Percentiles rank a stretch among this genome's conserved stretches.
phyloP scores from a whole-genome alignment of 495 filamentous ascomycete genomes.

The Aspergillus affinis region DNA sequence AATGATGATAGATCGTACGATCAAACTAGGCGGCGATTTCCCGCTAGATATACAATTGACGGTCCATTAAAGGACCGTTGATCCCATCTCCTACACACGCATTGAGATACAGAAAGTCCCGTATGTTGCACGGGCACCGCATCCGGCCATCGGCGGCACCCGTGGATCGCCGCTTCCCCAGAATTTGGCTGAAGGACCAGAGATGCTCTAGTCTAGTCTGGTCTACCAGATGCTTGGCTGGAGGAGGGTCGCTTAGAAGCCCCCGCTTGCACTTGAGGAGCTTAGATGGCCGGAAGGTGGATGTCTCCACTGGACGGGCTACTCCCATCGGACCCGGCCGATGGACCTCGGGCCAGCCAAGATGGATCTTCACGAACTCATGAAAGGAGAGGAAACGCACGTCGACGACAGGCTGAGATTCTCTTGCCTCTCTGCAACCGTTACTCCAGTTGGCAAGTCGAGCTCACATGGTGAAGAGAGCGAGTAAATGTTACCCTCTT shows the following conservation, averaged over 20 bases:
- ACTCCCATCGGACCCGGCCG: slow-evolving; percentile 22
- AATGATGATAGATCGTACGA: neutral
- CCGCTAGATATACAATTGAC: neutral
- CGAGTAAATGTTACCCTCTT: neutral
- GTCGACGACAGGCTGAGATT: neutral
- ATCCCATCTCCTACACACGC: neutral
- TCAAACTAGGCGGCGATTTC: slow-evolving; percentile 11
- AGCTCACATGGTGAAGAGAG: neutral
- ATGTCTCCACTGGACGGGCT: slow-evolving; percentile 8
- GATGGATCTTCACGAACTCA: neutral
- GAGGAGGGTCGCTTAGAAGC: slow-evolving; percentile 1
- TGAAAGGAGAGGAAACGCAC: neutral
- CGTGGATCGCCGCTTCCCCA: slow-evolving; percentile 12
- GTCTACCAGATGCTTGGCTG: slow-evolving; percentile 6
- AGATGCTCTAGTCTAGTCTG: neutral
- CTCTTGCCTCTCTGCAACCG: neutral
- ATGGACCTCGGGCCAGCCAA: slow-evolving; percentile 12
- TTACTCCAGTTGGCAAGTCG: neutral
- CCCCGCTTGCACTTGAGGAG: slow-evolving; percentile 9
- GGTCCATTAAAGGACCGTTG: slow-evolving; percentile 1
- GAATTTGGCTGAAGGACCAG: slow-evolving; percentile 3
- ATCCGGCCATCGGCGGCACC: slow-evolving; percentile 17
- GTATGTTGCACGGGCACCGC: neutral
- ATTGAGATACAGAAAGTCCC: neutral
- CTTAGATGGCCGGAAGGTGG: neutral